Conservation (phyloP, 177 flowering plant species). For the Tripterygium wilfordii region DNA sequence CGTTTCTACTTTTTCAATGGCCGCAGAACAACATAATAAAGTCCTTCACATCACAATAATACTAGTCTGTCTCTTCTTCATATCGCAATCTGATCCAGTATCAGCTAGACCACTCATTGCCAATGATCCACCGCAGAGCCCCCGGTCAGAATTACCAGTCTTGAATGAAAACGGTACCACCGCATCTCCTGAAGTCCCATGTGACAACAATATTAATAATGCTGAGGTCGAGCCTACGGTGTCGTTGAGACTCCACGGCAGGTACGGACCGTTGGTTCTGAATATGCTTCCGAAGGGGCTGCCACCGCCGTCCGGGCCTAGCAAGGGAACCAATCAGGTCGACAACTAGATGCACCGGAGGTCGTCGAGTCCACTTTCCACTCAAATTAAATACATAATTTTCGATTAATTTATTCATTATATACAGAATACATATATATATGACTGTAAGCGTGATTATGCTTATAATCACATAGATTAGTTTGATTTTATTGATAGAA, state of each 20-base stretch:
- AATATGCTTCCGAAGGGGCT: slow-evolving; percentile 36
- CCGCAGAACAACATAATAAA: neutral
- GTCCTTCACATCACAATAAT: neutral
- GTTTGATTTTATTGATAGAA: too few relatives aligned
- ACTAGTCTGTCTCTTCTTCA: neutral
- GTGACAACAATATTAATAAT: neutral
- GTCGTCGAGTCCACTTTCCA: too few relatives aligned
- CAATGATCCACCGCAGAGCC: neutral
- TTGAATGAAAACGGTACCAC: too few relatives aligned
- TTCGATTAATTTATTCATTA: too few relatives aligned
- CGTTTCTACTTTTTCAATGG: neutral
- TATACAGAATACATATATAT: too few relatives aligned
- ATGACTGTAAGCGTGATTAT: too few relatives aligned
- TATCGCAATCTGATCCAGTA: neutral
- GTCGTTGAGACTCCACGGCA: slow-evolving; percentile 2
- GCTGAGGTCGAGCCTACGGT: neutral
- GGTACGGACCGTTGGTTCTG: slow-evolving; percentile 19
- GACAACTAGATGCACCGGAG: slow-evolving; percentile 7
- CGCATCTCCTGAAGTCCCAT: slow-evolving; percentile 4
- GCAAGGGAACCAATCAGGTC: slow-evolving; percentile 25
- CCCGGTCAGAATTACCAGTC: neutral
- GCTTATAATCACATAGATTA: too few relatives aligned
- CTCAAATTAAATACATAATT: too few relatives aligned
- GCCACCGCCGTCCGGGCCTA: slow-evolving; percentile 32
- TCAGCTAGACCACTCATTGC: neutral